These are phyloP conservation scores for Podospora pseudoanserina DNA, from an alignment of 495 filamentous ascomycete species.

Conservation along the genomic window DNA sequence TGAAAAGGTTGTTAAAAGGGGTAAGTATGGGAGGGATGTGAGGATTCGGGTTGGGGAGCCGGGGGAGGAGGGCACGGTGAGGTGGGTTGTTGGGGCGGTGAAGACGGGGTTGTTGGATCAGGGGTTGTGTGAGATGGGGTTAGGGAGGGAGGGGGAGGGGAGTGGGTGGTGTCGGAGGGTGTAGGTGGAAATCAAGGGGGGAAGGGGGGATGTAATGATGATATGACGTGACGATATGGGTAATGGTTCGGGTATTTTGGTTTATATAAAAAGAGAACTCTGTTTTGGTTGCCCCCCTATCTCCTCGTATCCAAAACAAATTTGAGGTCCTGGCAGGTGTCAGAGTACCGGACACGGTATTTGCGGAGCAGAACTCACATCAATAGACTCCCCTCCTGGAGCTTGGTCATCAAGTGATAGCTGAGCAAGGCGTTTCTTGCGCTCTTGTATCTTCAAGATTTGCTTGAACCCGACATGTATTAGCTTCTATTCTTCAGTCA, in stretches of 20 bases:
- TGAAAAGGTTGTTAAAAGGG: background rate
- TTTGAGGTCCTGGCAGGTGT: background rate
- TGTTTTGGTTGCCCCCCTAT: too few relatives aligned
- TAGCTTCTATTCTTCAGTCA: background rate
- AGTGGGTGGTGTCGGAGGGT: background rate
- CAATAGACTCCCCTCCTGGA: background rate
- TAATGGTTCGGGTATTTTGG: background rate
- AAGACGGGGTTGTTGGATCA: constrained; percentile 1
- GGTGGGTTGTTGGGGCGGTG: background rate
- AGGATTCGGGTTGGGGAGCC: background rate
- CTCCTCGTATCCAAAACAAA: background rate
- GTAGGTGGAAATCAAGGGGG: background rate
- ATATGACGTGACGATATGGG: background rate
- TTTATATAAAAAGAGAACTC: too few relatives aligned
- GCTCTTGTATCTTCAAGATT: background rate
- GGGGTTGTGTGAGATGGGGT: background rate
- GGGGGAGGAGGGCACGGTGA: background rate
- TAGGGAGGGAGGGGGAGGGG: background rate
- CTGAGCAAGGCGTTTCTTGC: constrained; percentile 2
- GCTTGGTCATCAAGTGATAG: constrained; percentile 1
- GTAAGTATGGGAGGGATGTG: background rate
- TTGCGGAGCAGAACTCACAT: background rate
- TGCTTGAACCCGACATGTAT: background rate
- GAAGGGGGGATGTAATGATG: background rate
- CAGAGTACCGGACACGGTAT: background rate